Conservation (phyloP, 1,284 basidiomycete species). For the Xanthoconium separans region DNA sequence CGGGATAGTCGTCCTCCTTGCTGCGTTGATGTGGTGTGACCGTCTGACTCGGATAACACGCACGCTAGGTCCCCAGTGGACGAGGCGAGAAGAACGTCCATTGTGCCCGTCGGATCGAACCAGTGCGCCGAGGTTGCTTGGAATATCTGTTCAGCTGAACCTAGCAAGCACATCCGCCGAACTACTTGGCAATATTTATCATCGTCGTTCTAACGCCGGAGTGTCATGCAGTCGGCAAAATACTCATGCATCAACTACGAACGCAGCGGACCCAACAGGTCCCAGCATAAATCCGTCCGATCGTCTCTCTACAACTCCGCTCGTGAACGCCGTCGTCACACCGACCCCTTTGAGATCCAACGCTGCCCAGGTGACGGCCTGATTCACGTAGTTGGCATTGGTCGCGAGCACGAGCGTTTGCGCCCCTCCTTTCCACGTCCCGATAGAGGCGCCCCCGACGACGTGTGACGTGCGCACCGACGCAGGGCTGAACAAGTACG, state of each 20-base stretch:
- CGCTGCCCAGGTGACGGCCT: constrained; percentile 22
- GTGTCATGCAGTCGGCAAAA: too few species aligned
- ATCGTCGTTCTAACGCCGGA: too few species aligned
- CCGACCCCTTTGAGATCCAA: constrained; percentile 9
- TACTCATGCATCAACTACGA: constrained; percentile 15
- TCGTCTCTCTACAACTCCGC: constrained; percentile 12
- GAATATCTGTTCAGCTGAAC: too few species aligned
- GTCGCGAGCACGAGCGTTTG: constrained; percentile 41
- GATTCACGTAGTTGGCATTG: constrained; percentile 40
- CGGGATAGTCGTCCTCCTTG: too few species aligned
- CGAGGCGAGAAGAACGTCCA: too few species aligned
- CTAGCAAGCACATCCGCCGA: too few species aligned
- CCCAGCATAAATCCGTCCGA: constrained; percentile 18
- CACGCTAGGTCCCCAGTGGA: too few species aligned
- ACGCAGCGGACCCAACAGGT: constrained; percentile 22
- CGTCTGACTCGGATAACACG: too few species aligned
- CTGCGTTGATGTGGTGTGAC: too few species aligned
- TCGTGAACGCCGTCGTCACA: constrained; percentile 11
- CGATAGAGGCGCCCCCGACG: constrained; percentile 37
- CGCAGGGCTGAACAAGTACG: constrained; percentile 38
- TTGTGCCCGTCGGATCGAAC: too few species aligned
- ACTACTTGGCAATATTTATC: too few species aligned
- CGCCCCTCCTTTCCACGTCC: constrained; percentile 36
- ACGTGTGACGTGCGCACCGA: constrained; percentile 31
- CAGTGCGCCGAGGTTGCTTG: too few species aligned